A percentile compares a stretch with the other conserved stretches of the same genome.
phyloP scores from a whole-genome alignment of 2,329 filamentous ascomycete genomes.

The Geoglossum cookeanum region DNA sequence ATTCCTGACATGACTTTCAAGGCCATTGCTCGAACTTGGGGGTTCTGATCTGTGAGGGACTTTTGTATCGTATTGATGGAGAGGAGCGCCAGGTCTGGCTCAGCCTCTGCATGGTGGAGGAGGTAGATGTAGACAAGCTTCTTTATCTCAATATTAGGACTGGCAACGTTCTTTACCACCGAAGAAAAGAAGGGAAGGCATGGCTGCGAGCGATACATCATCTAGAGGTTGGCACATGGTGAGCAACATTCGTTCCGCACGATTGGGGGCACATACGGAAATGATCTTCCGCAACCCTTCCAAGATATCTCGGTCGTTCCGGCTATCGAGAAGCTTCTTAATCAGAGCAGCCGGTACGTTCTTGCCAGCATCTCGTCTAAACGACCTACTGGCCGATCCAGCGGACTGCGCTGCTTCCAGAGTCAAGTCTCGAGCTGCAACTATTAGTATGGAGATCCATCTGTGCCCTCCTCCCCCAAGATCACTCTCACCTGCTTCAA shows the following conservation, averaged over 20 bases:
- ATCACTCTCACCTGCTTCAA: slow-evolving; percentile 62
- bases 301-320: slow-evolving; percentile 79
- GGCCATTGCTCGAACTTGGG: slow-evolving; percentile 77
- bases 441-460: slow-evolving; percentile 10
- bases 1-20: slow-evolving; percentile 95
- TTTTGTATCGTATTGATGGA: slow-evolving; percentile 99
- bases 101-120: slow-evolving; percentile 86
- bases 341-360: slow-evolving; percentile 64
- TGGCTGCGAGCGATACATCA: slow-evolving; percentile 85
- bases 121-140: slow-evolving; percentile 98
- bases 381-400: slow-evolving; percentile 30
- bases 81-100: slow-evolving; percentile 83
- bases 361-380: slow-evolving; percentile 38
- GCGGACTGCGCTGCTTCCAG: slow-evolving; percentile 90
- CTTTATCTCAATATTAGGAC: slow-evolving; percentile 83
- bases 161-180: slow-evolving; percentile 94
- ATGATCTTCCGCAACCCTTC: slow-evolving; percentile 81
- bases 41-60: slow-evolving; percentile 79
- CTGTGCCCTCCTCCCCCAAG: neutral
- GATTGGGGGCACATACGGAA: slow-evolving; percentile 37
- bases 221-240: slow-evolving; percentile 30
- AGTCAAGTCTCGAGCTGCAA: slow-evolving; percentile 76
- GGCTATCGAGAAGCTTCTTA: slow-evolving; percentile 85
- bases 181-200: slow-evolving; percentile 92
- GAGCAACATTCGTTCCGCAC: neutral